A percentile compares a stretch with the other conserved stretches of the same genome.
These are phyloP conservation scores for Besnoitia besnoiti DNA, from an alignment of 169 alveolate genomes.

Conservation along the genomic window DNA sequence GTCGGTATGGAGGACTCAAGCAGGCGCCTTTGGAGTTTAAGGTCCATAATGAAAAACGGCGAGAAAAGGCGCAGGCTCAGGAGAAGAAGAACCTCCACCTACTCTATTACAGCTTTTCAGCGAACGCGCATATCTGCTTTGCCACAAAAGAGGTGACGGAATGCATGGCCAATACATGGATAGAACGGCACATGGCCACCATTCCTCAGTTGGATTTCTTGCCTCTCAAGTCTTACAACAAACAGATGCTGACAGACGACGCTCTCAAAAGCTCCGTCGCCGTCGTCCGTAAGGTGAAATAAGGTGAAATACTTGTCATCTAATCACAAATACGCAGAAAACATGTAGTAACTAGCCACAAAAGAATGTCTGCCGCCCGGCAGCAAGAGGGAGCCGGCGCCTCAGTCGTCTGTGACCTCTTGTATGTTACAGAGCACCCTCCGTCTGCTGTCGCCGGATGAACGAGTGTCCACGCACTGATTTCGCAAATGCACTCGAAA, in stretches of 20 bases:
- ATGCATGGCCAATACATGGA: neutral
- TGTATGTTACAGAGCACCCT: neutral
- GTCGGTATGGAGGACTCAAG: neutral
- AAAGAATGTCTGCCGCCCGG: too few species aligned
- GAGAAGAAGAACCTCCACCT: neutral
- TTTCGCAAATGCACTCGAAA: too few species aligned
- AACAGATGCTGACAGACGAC: neutral
- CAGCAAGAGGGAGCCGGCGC: neutral
- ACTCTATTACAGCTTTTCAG: neutral
- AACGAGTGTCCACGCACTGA: too few species aligned
- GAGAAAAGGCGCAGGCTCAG: neutral
- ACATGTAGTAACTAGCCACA: too few species aligned
- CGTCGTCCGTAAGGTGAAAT: neutral
- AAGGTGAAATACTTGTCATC: too few species aligned
- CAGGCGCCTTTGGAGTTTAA: constrained; percentile 27
- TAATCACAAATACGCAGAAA: too few species aligned
- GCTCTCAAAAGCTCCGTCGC: neutral
- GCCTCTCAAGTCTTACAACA: constrained; percentile 24
- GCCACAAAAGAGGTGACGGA: constrained; percentile 18
- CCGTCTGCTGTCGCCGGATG: neutral
- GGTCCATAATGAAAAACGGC: neutral
- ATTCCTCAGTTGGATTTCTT: neutral
- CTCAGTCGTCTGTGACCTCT: neutral
- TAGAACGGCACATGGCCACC: neutral
- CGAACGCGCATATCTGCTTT: neutral